phyloP scores from a whole-genome alignment of 257 asterid species.

The Anisodus acutangulus region DNA sequence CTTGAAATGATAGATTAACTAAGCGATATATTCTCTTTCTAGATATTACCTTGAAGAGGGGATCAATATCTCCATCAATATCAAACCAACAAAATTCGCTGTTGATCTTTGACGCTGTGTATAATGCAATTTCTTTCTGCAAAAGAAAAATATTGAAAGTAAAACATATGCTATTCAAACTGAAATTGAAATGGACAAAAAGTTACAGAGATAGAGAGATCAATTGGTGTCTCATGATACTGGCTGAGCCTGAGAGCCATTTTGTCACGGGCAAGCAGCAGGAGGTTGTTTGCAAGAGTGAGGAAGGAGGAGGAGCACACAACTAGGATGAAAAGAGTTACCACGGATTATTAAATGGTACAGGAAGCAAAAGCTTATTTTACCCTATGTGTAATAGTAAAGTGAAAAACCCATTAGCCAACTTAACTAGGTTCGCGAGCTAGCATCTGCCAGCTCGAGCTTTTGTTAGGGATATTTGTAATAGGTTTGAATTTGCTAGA shows the following conservation, averaged over 20 bases:
- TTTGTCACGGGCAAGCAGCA: constrained; percentile 11
- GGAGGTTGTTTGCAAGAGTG: background rate
- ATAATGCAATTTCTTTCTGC: constrained; percentile 99
- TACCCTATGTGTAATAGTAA: background rate
- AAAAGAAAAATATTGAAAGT: constrained; percentile 38
- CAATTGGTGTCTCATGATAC: constrained; percentile 20
- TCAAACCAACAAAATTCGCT: constrained; percentile 96
- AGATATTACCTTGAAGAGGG: constrained; percentile 89
- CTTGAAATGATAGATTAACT: background rate
- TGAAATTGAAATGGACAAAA: background rate
- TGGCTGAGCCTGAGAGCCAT: constrained; percentile 9
- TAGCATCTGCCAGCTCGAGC: constrained; percentile 12
- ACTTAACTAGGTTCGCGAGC: constrained; percentile 4
- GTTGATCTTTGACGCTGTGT: constrained; percentile 95
- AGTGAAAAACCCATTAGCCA: constrained; percentile 21
- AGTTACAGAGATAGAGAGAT: constrained; percentile 5
- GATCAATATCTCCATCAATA: constrained; percentile 97
- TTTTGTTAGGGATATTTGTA: constrained; percentile 12
- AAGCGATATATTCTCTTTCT: constrained; percentile 15
- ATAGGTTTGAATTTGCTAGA: constrained; percentile 6
- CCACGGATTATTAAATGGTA: background rate
- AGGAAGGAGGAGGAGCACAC: constrained; percentile 22
- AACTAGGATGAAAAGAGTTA: constrained; percentile 23
- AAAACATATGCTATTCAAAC: constrained; percentile 9
- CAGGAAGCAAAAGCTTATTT: background rate